These are phyloP conservation scores for Solanum dulcamara DNA, from an alignment of 257 asterid genomes.

Conservation along the genomic window DNA sequence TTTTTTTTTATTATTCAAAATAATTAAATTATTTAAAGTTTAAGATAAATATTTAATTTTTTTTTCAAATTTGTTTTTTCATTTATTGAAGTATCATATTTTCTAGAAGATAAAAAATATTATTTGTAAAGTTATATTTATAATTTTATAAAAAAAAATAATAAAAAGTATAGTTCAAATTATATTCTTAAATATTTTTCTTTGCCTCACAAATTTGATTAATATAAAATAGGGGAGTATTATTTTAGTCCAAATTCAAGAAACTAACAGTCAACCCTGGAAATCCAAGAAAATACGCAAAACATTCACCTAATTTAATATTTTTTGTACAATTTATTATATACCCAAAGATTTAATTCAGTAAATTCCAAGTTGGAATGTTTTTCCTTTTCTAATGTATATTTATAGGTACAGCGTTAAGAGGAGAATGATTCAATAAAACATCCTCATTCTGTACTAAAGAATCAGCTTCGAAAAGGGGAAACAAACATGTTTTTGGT, in stretches of 20 bases:
- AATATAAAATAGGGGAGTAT: too few species aligned
- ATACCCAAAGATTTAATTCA: neutral
- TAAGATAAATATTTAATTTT: too few species aligned
- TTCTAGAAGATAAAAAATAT: too few species aligned
- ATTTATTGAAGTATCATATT: too few species aligned
- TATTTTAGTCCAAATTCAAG: neutral
- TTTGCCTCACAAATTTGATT: too few species aligned
- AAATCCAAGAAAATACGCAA: constrained; percentile 12
- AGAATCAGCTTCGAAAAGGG: neutral
- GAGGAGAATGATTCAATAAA: constrained; percentile 1
- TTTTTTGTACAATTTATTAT: neutral
- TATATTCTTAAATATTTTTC: too few species aligned
- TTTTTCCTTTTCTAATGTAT: neutral
- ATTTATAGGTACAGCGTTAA: neutral
- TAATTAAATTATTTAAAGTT: too few species aligned
- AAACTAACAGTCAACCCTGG: constrained; percentile 15
- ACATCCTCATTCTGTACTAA: neutral
- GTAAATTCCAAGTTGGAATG: neutral
- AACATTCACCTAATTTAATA: constrained; percentile 8
- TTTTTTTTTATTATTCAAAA: too few species aligned
- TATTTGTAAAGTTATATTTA: too few species aligned
- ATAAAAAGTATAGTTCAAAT: too few species aligned
- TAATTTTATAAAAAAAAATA: too few species aligned
- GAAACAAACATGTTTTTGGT: neutral
- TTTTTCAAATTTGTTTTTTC: too few species aligned